phyloP scores from a whole-genome alignment of 208 protist genomes.

The Wallacemonas collosoma region DNA sequence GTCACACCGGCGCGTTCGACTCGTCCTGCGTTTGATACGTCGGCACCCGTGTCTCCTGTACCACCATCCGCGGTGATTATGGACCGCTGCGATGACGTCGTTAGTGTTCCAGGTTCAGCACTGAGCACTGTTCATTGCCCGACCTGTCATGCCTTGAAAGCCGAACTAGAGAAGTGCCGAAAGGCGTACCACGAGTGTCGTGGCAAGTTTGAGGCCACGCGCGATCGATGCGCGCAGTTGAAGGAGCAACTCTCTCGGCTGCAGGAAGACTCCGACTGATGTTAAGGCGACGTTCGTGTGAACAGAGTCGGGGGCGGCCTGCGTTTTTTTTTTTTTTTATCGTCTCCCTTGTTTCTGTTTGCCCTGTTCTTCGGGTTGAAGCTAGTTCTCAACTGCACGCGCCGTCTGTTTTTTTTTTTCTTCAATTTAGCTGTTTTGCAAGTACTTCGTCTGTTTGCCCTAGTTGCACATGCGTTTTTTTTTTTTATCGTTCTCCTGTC shows the following conservation, averaged over 20 bases:
- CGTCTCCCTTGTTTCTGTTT: constrained; percentile 3
- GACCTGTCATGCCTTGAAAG: constrained; percentile 4
- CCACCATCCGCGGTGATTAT: background rate
- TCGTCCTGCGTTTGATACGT: background rate
- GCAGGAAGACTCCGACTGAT: constrained; percentile 10
- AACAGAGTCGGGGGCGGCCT: background rate
- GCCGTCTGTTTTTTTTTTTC: no score
- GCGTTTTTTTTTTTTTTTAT: background rate
- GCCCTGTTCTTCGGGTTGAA: no score
- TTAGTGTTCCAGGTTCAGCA: background rate
- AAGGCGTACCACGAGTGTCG: constrained; percentile 15
- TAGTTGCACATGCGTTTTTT: no score
- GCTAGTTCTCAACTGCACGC: no score
- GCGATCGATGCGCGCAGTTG: constrained; percentile 8
- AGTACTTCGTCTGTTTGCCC: no score
- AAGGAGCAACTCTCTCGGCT: background rate
- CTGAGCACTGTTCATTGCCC: constrained; percentile 11
- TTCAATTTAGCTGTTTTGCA: no score
- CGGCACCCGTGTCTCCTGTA: background rate
- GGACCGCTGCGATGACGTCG: background rate
- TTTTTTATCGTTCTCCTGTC: no score
- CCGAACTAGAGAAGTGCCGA: constrained; percentile 9
- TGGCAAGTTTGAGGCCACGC: constrained; percentile 6
- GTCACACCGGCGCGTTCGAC: background rate
- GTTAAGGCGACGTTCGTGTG: background rate